Percentiles rank a stretch among this genome's conserved stretches.
Evolutionary conservation across 805 yeast species (phyloP).

Genomic region (Zygosaccharomyces gambellarensis): DNA sequence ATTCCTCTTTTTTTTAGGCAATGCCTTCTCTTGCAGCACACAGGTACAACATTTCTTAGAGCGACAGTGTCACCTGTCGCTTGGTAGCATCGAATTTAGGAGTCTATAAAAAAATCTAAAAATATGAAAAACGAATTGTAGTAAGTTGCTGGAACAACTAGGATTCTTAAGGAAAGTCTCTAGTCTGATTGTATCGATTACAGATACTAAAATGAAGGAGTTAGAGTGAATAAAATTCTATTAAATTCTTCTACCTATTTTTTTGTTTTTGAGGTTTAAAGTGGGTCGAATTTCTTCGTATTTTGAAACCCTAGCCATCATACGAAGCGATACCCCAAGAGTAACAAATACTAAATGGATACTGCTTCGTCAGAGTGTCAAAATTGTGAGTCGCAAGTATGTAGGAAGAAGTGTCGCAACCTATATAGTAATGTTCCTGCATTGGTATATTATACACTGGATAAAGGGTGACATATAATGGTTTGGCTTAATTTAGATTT

Average conservation of each 20-base stretch:
- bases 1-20: no score
- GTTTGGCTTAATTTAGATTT: background rate
- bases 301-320: background rate
- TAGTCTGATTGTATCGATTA: background rate
- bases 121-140: no score
- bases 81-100: no score
- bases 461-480: background rate
- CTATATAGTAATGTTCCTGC: background rate
- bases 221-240: background rate
- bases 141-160: no score
- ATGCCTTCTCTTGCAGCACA: no score
- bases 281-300: background rate
- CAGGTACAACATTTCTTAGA: no score
- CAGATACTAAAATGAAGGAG: background rate
- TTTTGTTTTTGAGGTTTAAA: conserved; percentile 1
- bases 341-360: background rate
- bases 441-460: background rate
- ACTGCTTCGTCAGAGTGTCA: background rate
- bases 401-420: background rate
- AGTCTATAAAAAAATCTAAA: no score
- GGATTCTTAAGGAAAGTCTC: no score
- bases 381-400: background rate
- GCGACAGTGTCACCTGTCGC: no score
- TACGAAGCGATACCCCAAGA: background rate
- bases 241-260: background rate